Base-by-base conservation (phyloP, 495 filamentous ascomycete species). In the Aspergillus haitiensis region DNA sequence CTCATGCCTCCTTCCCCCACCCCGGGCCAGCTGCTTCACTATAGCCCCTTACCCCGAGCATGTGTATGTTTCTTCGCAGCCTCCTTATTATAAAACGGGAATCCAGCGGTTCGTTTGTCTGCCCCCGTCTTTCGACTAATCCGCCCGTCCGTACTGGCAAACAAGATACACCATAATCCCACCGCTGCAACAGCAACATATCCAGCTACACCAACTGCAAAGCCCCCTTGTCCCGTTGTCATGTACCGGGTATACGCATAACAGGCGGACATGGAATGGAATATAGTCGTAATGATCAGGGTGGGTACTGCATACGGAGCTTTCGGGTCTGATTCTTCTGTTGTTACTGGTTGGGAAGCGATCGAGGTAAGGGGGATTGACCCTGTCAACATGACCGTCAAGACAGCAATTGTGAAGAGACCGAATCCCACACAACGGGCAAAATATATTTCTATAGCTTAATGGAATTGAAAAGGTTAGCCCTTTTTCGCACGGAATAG, bases 71-170 rank as follows among this genome's bases (percentile, higher is more conserved):
- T 83, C 75, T 86, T 88, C 49, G 78, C 81, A 50, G 83, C 84
- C 59, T 81, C 77, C 1, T 61, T 58, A 56, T 82, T 82, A 34
- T 63, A 64, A 64, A 82, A 95, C n/a, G 91, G 92, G 67, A 87
- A 96, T 31, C 88, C 88, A 58, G 87, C 84, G 12, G 84, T 91
- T 67, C 88, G 80, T 77, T 91, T 90, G 69, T 94, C 91, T 6
- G 84, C 88, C 0, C 90, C 90, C 0, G 88, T 93, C 70, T 81
- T 83, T 59, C 82, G 77, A 66, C 81, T 88, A 51, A 92, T 86
- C 53, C 77, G 74, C 2, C 83, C 84, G 62, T 82, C 73, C 21
- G 81, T 84, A 40, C 77, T 86, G 1, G 81, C 89, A 67, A 95
- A 96, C 42, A 95, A 65, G 52, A 91, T 63, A 63, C 86, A 86